These are phyloP conservation scores for Sarocladiaceae sp. DNA, from an alignment of 2,329 filamentous ascomycete species.

Conservation along the genomic window DNA sequence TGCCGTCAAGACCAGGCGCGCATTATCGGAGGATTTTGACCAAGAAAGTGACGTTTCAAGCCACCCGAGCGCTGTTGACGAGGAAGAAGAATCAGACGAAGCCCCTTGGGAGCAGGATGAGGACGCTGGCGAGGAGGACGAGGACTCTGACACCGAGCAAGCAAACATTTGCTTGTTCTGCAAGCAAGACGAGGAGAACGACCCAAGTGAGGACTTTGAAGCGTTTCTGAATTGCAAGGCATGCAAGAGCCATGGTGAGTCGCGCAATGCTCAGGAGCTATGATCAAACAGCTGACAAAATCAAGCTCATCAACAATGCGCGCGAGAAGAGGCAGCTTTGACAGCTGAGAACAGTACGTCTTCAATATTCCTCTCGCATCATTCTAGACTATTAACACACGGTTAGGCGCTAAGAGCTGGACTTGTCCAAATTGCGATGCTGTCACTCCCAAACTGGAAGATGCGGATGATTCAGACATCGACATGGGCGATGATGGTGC, in stretches of 20 bases:
- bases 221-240: conserved; percentile 70
- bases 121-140: conserved; percentile 53
- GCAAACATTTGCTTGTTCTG: conserved; percentile 64
- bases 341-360: conserved; percentile 27
- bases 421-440: conserved; percentile 46
- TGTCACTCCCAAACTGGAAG: conserved; percentile 26
- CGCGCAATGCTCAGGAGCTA: conserved; percentile 16
- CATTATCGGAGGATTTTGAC: conserved; percentile 20
- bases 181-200: conserved; percentile 75
- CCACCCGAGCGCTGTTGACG: conserved; percentile 45
- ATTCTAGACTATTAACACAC: neutral
- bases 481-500: conserved; percentile 15
- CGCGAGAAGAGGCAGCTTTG: conserved; percentile 56
- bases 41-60: conserved; percentile 40
- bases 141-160: conserved; percentile 50
- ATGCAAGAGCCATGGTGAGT: conserved; percentile 81
- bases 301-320: conserved; percentile 88
- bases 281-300: conserved; percentile 31
- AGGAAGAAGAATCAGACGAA: conserved; percentile 51
- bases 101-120: conserved; percentile 50
- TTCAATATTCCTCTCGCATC: neutral
- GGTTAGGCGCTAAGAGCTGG: conserved; percentile 40
- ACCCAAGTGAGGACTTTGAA: conserved; percentile 78
- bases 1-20: conserved; percentile 51
- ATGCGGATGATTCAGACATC: conserved; percentile 24